These are phyloP conservation scores for Verticillium zaregamsianum DNA, from an alignment of 2,329 filamentous ascomycete genomes.

Conservation along the genomic window DNA sequence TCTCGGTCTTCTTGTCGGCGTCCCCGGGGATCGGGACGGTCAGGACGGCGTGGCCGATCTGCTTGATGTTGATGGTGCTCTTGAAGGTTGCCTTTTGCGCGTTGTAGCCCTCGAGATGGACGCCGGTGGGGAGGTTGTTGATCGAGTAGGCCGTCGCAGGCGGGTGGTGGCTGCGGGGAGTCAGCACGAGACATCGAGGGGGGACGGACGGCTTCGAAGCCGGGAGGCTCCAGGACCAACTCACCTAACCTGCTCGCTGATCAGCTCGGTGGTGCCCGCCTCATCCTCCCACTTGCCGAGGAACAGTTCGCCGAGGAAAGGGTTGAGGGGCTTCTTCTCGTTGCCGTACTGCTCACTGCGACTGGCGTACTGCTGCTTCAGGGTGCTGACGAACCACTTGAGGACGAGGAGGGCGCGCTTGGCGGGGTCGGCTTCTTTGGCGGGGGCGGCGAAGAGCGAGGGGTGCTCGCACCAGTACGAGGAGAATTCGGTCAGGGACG, in stretches of 20 bases:
- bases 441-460: slow-evolving; percentile 73
- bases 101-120: slow-evolving; percentile 83
- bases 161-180: slow-evolving; percentile 68
- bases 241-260: slow-evolving; percentile 89
- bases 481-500: slow-evolving; percentile 75
- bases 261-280: slow-evolving; percentile 75
- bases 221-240: slow-evolving; percentile 1
- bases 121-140: slow-evolving; percentile 77
- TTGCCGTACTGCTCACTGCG: slow-evolving; percentile 77
- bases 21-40: slow-evolving; percentile 54
- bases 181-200: not conserved
- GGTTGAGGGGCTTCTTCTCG: slow-evolving; percentile 97
- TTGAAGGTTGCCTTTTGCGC: slow-evolving; percentile 95
- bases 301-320: slow-evolving; percentile 93
- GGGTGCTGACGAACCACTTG: slow-evolving; percentile 91
- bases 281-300: slow-evolving; percentile 84
- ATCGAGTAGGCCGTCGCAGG: slow-evolving; percentile 94
- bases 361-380: slow-evolving; percentile 79
- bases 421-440: slow-evolving; percentile 71
- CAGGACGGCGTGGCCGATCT: slow-evolving; percentile 83
- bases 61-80: slow-evolving; percentile 90
- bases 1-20: slow-evolving; percentile 45
- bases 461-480: slow-evolving; percentile 82
- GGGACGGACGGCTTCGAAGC: not conserved
- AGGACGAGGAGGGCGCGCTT: slow-evolving; percentile 84